phyloP scores from a whole-genome alignment of 2,329 filamentous ascomycete genomes.

The Furcasterigmium furcatum region DNA sequence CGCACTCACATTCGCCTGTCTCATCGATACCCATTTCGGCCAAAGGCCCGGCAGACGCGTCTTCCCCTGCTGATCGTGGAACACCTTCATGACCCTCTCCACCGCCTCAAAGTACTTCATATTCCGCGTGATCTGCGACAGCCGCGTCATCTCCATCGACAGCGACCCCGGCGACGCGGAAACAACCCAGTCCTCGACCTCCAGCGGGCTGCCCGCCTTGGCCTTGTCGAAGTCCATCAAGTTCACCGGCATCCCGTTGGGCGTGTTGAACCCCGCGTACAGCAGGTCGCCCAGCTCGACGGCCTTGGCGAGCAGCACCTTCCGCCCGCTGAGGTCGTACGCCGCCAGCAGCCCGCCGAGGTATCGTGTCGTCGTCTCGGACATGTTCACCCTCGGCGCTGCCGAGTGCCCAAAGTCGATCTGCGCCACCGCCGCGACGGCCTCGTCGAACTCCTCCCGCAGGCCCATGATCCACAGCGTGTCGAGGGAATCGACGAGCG shows the following conservation, averaged over 20 bases:
- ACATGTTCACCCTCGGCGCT: conserved; percentile 71
- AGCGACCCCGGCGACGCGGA: conserved; percentile 71
- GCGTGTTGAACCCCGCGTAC: conserved; percentile 84
- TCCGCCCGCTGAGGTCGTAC: conserved; percentile 83
- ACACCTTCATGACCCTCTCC: conserved; percentile 76
- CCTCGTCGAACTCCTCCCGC: conserved; percentile 75
- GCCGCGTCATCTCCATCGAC: conserved; percentile 82
- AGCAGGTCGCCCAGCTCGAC: conserved; percentile 76
- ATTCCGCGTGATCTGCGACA: conserved; percentile 80
- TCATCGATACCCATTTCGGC: conserved; percentile 49
- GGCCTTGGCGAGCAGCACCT: conserved; percentile 72
- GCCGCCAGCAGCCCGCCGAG: conserved; percentile 81
- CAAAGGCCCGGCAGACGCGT: conserved; percentile 77
- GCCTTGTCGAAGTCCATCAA: too few species aligned
- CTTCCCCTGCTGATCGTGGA: conserved; percentile 70
- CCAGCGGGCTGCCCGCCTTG: too few species aligned
- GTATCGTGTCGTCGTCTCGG: conserved; percentile 90
- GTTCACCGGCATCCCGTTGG: conserved; percentile 80
- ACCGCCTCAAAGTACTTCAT: conserved; percentile 87
- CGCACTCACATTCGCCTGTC: conserved; percentile 29
- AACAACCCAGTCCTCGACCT: conserved; percentile 15
- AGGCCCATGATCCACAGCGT: conserved; percentile 86
- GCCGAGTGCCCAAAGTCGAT: conserved; percentile 81
- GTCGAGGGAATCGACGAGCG: conserved; percentile 77
- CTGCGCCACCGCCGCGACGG: conserved; percentile 61